Conservation (phyloP, 2,329 filamentous ascomycete species). For the Colletotrichum tanaceti region DNA sequence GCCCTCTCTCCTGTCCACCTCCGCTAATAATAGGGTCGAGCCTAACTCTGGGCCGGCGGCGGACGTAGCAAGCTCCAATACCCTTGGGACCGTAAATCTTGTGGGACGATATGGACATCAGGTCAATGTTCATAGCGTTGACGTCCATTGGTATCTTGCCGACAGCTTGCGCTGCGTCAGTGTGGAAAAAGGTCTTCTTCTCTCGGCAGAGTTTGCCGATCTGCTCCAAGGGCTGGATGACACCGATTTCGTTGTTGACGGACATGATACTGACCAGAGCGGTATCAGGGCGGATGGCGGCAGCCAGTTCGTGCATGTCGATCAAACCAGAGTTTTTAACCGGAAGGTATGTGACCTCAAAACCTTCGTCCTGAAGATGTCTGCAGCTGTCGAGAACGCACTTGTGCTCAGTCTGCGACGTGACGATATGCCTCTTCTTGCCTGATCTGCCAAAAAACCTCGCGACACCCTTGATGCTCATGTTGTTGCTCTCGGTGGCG, state of each 20-base stretch:
- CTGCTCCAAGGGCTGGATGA: constrained; percentile 95
- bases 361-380: constrained; percentile 96
- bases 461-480: constrained; percentile 98
- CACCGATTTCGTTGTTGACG: constrained; percentile 99
- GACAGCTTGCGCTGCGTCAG: constrained; percentile 95
- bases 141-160: constrained; percentile 98
- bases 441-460: constrained; percentile 92
- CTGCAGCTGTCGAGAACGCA: constrained; percentile 97
- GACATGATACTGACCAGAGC: constrained; percentile 96
- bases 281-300: constrained; percentile 90
- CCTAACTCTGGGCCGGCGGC: constrained; percentile 90
- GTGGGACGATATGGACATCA: constrained; percentile 99
- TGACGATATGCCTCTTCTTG: constrained; percentile 99
- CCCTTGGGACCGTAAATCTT: constrained; percentile 99
- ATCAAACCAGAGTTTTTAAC: constrained; percentile 89
- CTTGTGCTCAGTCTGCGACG: constrained; percentile 97
- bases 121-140: constrained; percentile 96
- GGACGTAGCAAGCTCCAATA: constrained; percentile 95
- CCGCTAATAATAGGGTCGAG: constrained; percentile 96
- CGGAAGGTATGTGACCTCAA: constrained; percentile 95
- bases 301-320: constrained; percentile 84
- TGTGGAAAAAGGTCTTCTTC: constrained; percentile 98
- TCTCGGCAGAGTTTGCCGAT: constrained; percentile 92
- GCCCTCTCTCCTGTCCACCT: constrained; percentile 93
- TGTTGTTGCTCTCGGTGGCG: constrained; percentile 98